These are phyloP conservation scores for Thielaviopsis euricoi DNA, from an alignment of 2,329 filamentous ascomycete species.

Conservation along the genomic window DNA sequence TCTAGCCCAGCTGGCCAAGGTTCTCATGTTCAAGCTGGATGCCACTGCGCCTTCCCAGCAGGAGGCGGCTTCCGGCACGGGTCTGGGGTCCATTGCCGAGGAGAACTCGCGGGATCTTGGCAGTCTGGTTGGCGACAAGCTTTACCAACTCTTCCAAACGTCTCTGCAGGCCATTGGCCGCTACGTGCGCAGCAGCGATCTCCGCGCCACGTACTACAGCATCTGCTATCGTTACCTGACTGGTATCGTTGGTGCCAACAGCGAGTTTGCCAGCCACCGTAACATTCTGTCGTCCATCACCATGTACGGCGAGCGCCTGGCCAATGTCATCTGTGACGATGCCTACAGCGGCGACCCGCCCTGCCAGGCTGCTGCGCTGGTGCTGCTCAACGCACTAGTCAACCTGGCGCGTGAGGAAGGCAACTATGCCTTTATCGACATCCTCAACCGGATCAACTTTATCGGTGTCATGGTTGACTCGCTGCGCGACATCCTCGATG, in stretches of 20 bases:
- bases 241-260: constrained; percentile 40
- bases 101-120: constrained; percentile 28
- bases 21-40: constrained; percentile 56
- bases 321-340: constrained; percentile 84
- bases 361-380: constrained; percentile 70
- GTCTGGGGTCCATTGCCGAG: constrained; percentile 7
- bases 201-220: constrained; percentile 78
- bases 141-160: constrained; percentile 82
- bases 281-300: constrained; percentile 59
- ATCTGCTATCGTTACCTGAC: constrained; percentile 78
- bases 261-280: constrained; percentile 25
- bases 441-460: constrained; percentile 75
- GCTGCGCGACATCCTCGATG: constrained; percentile 58
- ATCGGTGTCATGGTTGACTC: constrained; percentile 80
- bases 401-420: constrained; percentile 55
- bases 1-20: constrained; percentile 58
- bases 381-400: constrained; percentile 67
- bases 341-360: constrained; percentile 68
- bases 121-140: constrained; percentile 70
- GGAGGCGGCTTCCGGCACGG: constrained; percentile 23
- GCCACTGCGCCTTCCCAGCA: not conserved
- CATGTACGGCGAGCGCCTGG: constrained; percentile 54
- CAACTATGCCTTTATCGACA: constrained; percentile 59
- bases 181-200: constrained; percentile 49
- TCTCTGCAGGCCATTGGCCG: constrained; percentile 66